Percentiles rank a stretch among this genome's conserved stretches.
phyloP scores from a whole-genome alignment of 305 asterid genomes.

The Fraxinus dipetala region DNA sequence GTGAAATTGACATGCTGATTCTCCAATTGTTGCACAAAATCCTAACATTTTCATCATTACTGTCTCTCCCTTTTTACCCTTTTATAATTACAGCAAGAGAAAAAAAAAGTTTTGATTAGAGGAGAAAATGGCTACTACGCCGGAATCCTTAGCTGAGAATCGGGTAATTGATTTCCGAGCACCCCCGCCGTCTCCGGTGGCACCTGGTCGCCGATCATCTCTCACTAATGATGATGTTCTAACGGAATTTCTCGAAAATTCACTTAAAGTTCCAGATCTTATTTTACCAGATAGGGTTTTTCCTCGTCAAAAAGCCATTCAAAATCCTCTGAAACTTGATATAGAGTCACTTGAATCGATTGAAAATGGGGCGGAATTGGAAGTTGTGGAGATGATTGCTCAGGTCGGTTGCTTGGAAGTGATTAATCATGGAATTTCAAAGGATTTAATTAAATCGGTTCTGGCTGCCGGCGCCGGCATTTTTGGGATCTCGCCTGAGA shows the following conservation, averaged over 20 bases:
- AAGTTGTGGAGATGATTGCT: constrained; percentile 38
- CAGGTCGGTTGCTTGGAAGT: constrained; percentile 67
- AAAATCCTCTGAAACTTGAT: constrained; percentile 52
- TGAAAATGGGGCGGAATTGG: constrained; percentile 23
- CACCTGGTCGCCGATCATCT: constrained; percentile 57
- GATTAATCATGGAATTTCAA: constrained; percentile 61
- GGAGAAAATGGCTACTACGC: constrained; percentile 43
- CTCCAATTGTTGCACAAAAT: constrained; percentile 45
- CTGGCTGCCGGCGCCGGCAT: constrained; percentile 48
- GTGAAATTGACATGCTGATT: constrained; percentile 41
- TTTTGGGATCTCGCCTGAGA: constrained; percentile 50
- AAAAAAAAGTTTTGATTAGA: background rate
- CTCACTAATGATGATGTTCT: constrained; percentile 61
- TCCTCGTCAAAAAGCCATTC: constrained; percentile 53
- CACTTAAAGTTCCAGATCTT: constrained; percentile 69
- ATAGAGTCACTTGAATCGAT: constrained; percentile 27
- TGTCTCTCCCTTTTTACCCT: constrained; percentile 44
- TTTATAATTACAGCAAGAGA: background rate
- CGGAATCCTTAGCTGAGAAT: constrained; percentile 38
- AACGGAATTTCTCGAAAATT: constrained; percentile 58
- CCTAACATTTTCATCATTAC: constrained; percentile 68
- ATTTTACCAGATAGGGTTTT: constrained; percentile 66
- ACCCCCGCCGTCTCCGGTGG: constrained; percentile 89
- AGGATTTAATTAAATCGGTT: constrained; percentile 45
- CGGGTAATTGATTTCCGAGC: constrained; percentile 68